Percentiles rank a stretch among this genome's conserved stretches.
Conservation (phyloP, 2,329 filamentous ascomycete species). For the Aspergillus udagawae region DNA sequence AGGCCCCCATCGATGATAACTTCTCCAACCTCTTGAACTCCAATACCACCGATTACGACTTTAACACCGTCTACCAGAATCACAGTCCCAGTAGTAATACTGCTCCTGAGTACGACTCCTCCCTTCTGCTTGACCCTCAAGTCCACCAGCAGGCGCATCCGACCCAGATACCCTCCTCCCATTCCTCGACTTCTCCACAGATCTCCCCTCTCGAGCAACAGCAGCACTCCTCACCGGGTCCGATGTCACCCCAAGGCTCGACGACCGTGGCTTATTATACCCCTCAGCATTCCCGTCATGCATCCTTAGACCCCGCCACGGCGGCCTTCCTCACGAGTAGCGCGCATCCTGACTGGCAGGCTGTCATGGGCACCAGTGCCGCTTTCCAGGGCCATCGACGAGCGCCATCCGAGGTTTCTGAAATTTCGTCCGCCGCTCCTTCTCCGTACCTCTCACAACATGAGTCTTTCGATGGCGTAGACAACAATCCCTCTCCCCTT, state of each 20-base stretch:
- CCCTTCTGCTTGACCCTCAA: constrained; percentile 40
- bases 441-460: constrained; percentile 77
- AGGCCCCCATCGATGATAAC: constrained; percentile 26
- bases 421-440: constrained; percentile 77
- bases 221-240: constrained; percentile 50
- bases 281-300: constrained; percentile 55
- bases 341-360: constrained; percentile 54
- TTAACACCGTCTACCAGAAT: constrained; percentile 33
- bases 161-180: constrained; percentile 44
- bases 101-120: constrained; percentile 35
- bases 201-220: constrained; percentile 50
- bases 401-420: constrained; percentile 85
- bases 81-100: constrained; percentile 27
- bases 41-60: constrained; percentile 36
- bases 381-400: constrained; percentile 78
- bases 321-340: constrained; percentile 54
- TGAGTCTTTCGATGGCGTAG: constrained; percentile 72
- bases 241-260: constrained; percentile 54
- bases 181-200: constrained; percentile 54
- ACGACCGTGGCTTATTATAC: constrained; percentile 50
- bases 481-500: constrained; percentile 73
- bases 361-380: constrained; percentile 47
- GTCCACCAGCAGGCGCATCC: constrained; percentile 31
- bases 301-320: constrained; percentile 58
- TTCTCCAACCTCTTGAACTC: constrained; percentile 39